Conservation (phyloP, 129 eudicot species). For the Escallonia herrerae region DNA sequence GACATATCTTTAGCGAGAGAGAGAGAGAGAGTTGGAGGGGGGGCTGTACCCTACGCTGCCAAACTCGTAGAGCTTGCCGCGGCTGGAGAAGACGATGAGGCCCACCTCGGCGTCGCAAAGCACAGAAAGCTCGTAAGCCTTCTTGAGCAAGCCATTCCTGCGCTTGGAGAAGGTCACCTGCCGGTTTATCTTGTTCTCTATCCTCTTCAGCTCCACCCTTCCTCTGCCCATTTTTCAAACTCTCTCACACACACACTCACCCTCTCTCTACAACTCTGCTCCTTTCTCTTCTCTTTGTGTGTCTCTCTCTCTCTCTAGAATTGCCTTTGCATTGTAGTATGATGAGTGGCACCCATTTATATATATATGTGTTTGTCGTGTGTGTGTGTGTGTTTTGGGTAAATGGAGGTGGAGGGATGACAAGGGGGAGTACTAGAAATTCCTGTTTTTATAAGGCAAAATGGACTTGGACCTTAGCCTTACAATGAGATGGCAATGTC, state of each 20-base stretch:
- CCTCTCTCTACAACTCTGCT: not conserved
- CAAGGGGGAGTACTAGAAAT: not conserved
- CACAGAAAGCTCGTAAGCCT: slow-evolving; percentile 90
- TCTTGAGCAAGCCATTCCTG: slow-evolving; percentile 76
- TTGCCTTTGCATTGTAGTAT: not conserved
- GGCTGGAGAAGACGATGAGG: slow-evolving; percentile 84
- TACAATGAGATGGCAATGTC: slow-evolving; percentile 7
- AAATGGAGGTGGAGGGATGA: not conserved
- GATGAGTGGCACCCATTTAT: too few species aligned
- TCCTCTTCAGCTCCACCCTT: slow-evolving; percentile 78
- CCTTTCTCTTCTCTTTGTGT: too few species aligned
- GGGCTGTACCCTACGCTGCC: slow-evolving; percentile 51
- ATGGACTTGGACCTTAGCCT: slow-evolving; percentile 2
- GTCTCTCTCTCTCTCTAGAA: not conserved
- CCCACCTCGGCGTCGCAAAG: slow-evolving; percentile 92
- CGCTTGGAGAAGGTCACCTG: slow-evolving; percentile 89
- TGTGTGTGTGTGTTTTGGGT: too few species aligned
- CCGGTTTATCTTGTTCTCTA: slow-evolving; percentile 82
- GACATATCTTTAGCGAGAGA: not conserved
- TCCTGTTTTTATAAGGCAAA: not conserved
- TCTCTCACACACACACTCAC: too few species aligned
- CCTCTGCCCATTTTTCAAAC: slow-evolving; percentile 69
- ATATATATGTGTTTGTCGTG: too few species aligned
- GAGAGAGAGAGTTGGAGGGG: too few species aligned
- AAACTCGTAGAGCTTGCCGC: slow-evolving; percentile 86